Evolutionary conservation across 345 rosid species (phyloP), one percentile per base, ranked within the genome.

Genomic region (Salix dunnii): DNA sequence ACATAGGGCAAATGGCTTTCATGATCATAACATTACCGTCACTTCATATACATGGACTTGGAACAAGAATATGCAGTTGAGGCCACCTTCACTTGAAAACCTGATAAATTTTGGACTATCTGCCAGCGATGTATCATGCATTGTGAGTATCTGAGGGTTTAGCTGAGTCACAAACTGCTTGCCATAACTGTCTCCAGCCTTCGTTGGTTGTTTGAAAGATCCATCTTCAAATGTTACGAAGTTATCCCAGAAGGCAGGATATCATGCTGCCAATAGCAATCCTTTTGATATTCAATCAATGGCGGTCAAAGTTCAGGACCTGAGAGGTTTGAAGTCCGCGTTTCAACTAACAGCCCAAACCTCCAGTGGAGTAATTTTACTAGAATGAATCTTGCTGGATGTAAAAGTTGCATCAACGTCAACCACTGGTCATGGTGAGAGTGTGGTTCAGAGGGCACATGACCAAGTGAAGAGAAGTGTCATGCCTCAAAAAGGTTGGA

Each of bases 71-170:
- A 48, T 71, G 20, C 71, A 58, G 35, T 74, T 63, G 25, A 82
- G 69, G 20, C 61, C 84, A 9, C 70, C 85, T 80, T 46, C 90
- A 14, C 23, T 76, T 82, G 64, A 72, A 87, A 85, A 70, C 79
- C 85, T 61, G 83, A 76, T 30, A 96, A 98, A 40, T 93, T 96
- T 74, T 93, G 99, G 99, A 96, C 99, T 65, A 79, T 84, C 55
- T 92, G 98, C 80, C 83, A 80, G 63, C 76, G 74, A 40, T 96
- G 98, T 89, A 86, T 76, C 83, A 91, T 92, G 6, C 98, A 90
- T 46, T 96, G 85, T 73, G 98, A 93, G 71, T 93, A 89, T 82
- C 86, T 87, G 81, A 89, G 91, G 84, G 28, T 89, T 55, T 93
- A 96, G 79, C 86, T 93, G 61, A 87, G 93, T 79, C 93, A 90